Percentiles rank a stretch among this genome's conserved stretches.
phyloP scores from a whole-genome alignment of 2,329 filamentous ascomycete genomes.

The Botryotinia calthae region DNA sequence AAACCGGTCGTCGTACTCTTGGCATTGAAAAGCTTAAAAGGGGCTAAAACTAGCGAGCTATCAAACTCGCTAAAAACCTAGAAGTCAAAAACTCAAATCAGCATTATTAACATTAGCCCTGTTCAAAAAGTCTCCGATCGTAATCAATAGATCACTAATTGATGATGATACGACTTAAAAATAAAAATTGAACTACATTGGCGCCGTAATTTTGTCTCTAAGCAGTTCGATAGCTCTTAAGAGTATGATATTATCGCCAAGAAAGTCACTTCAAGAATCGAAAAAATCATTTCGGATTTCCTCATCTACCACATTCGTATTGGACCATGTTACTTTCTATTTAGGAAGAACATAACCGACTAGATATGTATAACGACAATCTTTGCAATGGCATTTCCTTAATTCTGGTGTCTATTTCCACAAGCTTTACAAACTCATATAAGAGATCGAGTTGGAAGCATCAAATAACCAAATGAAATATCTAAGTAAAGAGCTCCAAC shows the following conservation, averaged over 20 bases:
- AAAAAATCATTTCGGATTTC: neutral
- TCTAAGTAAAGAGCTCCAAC: neutral
- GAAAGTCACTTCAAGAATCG: neutral
- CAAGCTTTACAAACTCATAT: neutral
- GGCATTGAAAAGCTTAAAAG: neutral
- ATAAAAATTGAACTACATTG: neutral
- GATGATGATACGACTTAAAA: rapidly evolving
- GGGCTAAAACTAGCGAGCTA: slow-evolving; percentile 5
- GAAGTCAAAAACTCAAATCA: neutral
- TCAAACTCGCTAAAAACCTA: neutral
- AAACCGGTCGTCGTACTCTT: neutral
- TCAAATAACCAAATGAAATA: neutral
- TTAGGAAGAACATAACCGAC: rapidly evolving
- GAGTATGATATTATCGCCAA: neutral
- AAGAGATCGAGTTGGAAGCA: neutral
- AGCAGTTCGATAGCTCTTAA: neutral
- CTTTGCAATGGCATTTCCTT: neutral
- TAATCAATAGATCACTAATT: neutral
- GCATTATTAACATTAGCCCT: neutral
- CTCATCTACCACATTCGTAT: neutral
- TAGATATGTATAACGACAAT: neutral
- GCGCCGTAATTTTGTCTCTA: neutral
- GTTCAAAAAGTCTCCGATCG: neutral
- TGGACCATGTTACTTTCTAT: neutral
- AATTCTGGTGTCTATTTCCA: neutral